A percentile compares a stretch with the other conserved stretches of the same genome.
phyloP scores from a whole-genome alignment of 805 yeast species.

The Kluyveromyces lactis region DNA sequence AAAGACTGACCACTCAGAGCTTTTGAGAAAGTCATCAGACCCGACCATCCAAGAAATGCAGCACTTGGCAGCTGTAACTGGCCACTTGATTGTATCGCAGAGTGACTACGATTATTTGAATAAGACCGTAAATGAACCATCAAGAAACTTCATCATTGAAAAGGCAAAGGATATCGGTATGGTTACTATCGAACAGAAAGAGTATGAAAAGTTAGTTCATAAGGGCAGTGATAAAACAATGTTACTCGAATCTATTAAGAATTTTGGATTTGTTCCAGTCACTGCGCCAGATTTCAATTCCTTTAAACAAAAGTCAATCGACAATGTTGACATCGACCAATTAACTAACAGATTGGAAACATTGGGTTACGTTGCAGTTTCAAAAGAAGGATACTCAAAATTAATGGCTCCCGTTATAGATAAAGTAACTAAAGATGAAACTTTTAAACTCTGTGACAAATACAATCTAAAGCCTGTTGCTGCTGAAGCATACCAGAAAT shows the following conservation, averaged over 20 bases:
- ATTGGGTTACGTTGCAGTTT: conserved; percentile 11
- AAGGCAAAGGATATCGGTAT: conserved; percentile 19
- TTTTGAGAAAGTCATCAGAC: conserved; percentile 7
- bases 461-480: conserved; percentile 10
- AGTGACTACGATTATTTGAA: conserved; percentile 10
- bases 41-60: conserved; percentile 12
- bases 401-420: conserved; percentile 9
- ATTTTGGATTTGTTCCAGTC: conserved; percentile 13
- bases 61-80: conserved; percentile 9
- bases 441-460: conserved; percentile 12
- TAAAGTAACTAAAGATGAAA: conserved; percentile 8
- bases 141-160: conserved; percentile 18
- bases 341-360: conserved; percentile 7
- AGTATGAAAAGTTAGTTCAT: conserved; percentile 9
- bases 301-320: conserved; percentile 6
- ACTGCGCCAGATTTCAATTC: conserved; percentile 9
- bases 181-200: conserved; percentile 11
- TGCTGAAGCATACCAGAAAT: conserved; percentile 9
- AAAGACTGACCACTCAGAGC: conserved; percentile 9
- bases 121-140: conserved; percentile 13
- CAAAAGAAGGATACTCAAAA: conserved; percentile 9
- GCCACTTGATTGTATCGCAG: conserved; percentile 16
- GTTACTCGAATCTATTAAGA: conserved; percentile 9
- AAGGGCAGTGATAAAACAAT: conserved; percentile 7
- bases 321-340: conserved; percentile 3